Evolutionary conservation across 1,139 yeast species (phyloP).

Genomic region (Candida pseudocylindracea): DNA sequence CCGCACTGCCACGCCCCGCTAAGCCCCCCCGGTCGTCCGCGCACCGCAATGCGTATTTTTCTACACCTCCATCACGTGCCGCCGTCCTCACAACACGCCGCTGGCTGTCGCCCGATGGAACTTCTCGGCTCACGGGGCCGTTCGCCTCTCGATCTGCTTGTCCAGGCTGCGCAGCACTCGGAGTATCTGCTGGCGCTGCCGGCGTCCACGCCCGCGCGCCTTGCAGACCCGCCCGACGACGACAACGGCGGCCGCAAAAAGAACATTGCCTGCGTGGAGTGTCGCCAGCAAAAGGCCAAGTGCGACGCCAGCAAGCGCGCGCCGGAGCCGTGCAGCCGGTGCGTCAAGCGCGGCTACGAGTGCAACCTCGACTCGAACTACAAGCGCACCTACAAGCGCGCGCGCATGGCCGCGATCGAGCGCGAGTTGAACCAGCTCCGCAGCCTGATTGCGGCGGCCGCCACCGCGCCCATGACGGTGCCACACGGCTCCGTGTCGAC

Average conservation of each 20-base stretch:
- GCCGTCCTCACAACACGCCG: too few relatives aligned
- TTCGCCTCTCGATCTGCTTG: not conserved
- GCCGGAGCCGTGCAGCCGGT: conserved; percentile 72
- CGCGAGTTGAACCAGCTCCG: conserved; percentile 52
- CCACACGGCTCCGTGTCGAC: not conserved
- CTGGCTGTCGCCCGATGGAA: too few relatives aligned
- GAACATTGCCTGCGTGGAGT: conserved; percentile 69
- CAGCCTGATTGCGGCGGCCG: not conserved
- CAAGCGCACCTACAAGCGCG: conserved; percentile 75
- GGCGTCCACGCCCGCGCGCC: not conserved
- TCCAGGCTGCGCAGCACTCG: not conserved
- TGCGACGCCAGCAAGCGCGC: conserved; percentile 69
- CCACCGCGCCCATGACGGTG: not conserved
- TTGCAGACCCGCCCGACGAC: not conserved
- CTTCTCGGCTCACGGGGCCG: too few relatives aligned
- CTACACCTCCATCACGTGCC: too few relatives aligned
- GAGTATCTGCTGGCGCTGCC: not conserved
- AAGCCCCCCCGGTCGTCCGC: too few relatives aligned
- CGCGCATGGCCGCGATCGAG: conserved; percentile 68
- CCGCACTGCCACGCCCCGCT: too few relatives aligned
- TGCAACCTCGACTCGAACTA: conserved; percentile 66
- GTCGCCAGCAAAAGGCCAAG: conserved; percentile 81
- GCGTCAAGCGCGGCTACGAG: conserved; percentile 40
- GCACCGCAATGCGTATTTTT: too few relatives aligned
- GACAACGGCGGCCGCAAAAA: not conserved